These are phyloP conservation scores for Ogataea kodamae DNA, from an alignment of 805 yeast genomes.

Conservation along the genomic window DNA sequence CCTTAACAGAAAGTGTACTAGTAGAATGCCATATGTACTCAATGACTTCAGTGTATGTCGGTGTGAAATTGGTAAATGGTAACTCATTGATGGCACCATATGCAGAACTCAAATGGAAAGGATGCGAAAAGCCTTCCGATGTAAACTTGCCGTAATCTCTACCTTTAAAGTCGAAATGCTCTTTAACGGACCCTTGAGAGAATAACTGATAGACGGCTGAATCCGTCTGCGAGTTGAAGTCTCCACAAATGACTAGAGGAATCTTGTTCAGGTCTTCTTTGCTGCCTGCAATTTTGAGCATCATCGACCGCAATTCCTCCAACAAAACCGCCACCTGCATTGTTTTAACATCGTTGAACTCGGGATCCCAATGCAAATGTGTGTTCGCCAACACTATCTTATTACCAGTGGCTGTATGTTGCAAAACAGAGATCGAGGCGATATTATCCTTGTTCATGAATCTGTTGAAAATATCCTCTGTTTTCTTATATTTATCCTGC, in stretches of 20 bases:
- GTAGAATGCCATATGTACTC: conserved; percentile 97
- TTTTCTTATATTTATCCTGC: conserved; percentile 82
- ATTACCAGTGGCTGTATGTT: conserved; percentile 69
- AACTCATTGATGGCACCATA: conserved; percentile 83
- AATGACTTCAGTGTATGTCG: conserved; percentile 86
- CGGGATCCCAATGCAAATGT: conserved; percentile 98
- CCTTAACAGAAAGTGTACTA: conserved; percentile 72
- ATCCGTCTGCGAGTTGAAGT: conserved; percentile 81
- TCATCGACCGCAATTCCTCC: conserved; percentile 75
- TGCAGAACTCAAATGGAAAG: conserved; percentile 77
- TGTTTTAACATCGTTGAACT: conserved; percentile 90
- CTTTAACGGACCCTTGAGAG: conserved; percentile 73
- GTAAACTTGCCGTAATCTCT: conserved; percentile 90
- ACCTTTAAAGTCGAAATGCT: conserved; percentile 78
- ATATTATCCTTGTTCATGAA: conserved; percentile 95
- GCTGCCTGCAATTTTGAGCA: conserved; percentile 40
- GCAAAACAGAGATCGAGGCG: conserved; percentile 73
- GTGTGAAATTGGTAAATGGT: conserved; percentile 93
- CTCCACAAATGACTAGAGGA: conserved; percentile 90
- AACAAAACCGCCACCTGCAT: conserved; percentile 90
- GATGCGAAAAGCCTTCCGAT: conserved; percentile 80
- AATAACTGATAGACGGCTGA: conserved; percentile 92
- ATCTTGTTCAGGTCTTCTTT: conserved; percentile 39
- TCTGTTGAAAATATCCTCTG: conserved; percentile 92
- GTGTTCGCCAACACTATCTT: conserved; percentile 77